These are phyloP conservation scores for Phytomonas sp. DNA, from an alignment of 208 protist genomes.

Conservation along the genomic window DNA sequence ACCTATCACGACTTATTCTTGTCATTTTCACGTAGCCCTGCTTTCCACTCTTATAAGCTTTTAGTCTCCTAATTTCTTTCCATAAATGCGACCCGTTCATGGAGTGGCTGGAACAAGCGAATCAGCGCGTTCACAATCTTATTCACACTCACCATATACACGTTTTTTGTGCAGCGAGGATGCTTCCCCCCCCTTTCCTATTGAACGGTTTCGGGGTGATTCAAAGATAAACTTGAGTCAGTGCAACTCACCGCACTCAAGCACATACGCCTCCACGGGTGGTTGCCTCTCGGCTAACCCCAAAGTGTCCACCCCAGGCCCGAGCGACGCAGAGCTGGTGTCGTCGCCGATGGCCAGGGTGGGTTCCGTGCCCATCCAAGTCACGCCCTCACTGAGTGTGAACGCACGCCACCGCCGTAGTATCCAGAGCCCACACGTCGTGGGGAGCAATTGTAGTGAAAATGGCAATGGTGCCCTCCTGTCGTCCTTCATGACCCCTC, in stretches of 20 bases:
- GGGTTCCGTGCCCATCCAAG: conserved; percentile 28
- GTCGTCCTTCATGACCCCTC: conserved; percentile 14
- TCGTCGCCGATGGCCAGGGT: background rate
- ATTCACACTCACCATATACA: conserved; percentile 31
- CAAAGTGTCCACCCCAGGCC: background rate
- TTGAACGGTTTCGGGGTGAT: background rate
- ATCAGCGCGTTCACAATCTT: conserved; percentile 8
- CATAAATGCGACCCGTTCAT: background rate
- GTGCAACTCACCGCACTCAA: background rate
- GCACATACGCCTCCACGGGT: background rate
- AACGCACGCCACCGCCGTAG: conserved; percentile 19
- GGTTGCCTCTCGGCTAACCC: background rate
- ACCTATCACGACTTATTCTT: background rate
- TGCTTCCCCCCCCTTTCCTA: conserved; percentile 8
- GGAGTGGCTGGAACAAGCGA: background rate
- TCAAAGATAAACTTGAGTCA: background rate
- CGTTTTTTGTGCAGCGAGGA: conserved; percentile 16
- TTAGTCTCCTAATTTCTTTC: background rate
- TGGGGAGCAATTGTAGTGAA: conserved; percentile 15
- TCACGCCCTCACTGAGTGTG: conserved; percentile 19
- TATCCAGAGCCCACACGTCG: conserved; percentile 17
- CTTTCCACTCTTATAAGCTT: background rate
- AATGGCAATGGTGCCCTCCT: conserved; percentile 15
- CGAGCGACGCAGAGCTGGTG: background rate
- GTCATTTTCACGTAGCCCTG: background rate